Conservation (phyloP, 768 basidiomycete species). For the Podaxis mareebaensis region DNA sequence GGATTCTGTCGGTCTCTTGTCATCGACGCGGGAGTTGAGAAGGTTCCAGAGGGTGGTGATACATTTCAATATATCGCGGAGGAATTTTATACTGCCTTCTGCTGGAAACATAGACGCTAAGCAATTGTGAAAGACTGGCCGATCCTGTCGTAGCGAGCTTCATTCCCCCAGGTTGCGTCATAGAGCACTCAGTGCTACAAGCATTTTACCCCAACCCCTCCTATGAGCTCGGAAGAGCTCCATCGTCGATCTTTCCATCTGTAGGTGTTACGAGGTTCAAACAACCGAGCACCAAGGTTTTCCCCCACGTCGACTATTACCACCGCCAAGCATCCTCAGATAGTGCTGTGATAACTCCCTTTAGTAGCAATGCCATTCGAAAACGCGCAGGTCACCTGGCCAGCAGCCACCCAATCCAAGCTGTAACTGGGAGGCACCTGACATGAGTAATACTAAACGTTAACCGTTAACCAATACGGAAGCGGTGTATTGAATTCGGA, state of each 20-base stretch:
- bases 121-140: not conserved
- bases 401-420: not conserved
- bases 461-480: not conserved
- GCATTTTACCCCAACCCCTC: not conserved
- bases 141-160: slow-evolving; percentile 6
- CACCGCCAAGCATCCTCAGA: not conserved
- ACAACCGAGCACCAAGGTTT: not conserved
- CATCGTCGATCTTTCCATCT: not conserved
- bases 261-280: not conserved
- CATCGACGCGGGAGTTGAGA: not conserved
- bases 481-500: not conserved
- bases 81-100: not conserved
- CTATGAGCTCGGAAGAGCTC: not conserved
- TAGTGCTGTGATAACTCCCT: not conserved
- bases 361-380: not conserved
- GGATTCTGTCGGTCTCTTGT: not conserved
- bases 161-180: slow-evolving; percentile 2
- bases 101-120: not conserved
- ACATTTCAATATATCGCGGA: not conserved
- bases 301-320: not conserved
- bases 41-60: not conserved
- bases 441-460: not conserved
- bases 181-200: not conserved
- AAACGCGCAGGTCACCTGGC: not conserved
- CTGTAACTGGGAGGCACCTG: not conserved